Percentiles rank a stretch among this genome's conserved stretches.
phyloP scores from a whole-genome alignment of 225 moss, liverwort and hornwort genomes.

The Pseudisothecium myosuroides region DNA sequence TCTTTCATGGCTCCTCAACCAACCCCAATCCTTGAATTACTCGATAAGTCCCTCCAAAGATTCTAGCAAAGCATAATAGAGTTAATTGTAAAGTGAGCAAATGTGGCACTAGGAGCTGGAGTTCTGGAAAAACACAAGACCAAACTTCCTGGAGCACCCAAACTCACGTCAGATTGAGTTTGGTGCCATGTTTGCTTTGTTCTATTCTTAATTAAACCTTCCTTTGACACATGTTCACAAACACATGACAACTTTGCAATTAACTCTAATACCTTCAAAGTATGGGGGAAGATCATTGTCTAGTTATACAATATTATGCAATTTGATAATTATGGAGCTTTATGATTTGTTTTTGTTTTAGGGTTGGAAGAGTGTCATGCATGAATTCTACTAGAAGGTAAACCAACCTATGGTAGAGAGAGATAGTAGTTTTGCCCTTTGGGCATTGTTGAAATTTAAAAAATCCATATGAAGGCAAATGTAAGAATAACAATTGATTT shows the following conservation, averaged over 20 bases:
- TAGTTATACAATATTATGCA: not conserved
- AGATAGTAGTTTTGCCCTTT: no score
- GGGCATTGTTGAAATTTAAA: not conserved
- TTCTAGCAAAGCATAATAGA: not conserved
- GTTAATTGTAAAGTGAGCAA: no score
- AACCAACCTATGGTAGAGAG: not conserved
- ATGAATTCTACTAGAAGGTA: not conserved
- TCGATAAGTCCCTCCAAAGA: fast-evolving
- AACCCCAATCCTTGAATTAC: not conserved
- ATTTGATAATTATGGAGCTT: not conserved
- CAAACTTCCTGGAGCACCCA: no score
- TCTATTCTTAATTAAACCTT: no score
- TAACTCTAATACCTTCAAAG: not conserved
- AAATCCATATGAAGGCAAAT: not conserved
- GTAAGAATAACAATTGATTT: no score
- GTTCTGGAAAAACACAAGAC: no score
- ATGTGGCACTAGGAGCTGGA: no score
- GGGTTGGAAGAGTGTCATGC: not conserved
- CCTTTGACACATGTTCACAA: no score
- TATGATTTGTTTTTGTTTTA: not conserved
- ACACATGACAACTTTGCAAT: no score
- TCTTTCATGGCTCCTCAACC: not conserved
- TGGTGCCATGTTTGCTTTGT: no score
- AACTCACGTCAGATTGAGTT: no score
- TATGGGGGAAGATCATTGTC: not conserved